Evolutionary conservation across 306 rosid genomes (phyloP).

Genomic region (Dalbergia oliveri): DNA sequence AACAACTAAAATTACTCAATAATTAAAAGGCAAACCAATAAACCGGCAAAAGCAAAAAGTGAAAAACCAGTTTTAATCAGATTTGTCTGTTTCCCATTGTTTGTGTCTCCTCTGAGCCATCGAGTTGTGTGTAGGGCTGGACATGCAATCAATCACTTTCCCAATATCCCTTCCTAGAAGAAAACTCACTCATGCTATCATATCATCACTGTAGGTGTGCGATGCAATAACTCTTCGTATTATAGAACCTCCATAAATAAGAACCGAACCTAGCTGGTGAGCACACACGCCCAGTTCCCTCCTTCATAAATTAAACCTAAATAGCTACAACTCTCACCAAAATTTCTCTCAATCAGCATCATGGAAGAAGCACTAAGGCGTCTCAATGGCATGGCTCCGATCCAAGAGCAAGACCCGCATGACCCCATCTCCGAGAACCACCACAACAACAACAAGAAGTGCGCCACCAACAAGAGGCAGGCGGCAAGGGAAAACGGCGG

Average conservation of each 20-base stretch:
- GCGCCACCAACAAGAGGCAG: constrained; percentile 50
- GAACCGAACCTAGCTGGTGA: neutral
- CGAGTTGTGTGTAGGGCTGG: constrained; percentile 27
- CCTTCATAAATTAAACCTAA: too few relatives aligned
- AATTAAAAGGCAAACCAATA: neutral
- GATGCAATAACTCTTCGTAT: neutral
- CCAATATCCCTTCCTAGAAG: constrained; percentile 1
- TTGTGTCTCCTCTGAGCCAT: neutral
- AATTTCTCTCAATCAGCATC: too few relatives aligned
- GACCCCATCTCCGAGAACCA: constrained; percentile 14
- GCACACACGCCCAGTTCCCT: neutral
- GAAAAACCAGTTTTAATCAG: neutral
- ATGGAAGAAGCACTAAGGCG: constrained; percentile 78
- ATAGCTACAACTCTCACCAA: too few relatives aligned
- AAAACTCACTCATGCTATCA: neutral
- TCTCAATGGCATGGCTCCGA: constrained; percentile 55
- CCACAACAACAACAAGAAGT: constrained; percentile 36
- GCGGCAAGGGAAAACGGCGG: constrained; percentile 33
- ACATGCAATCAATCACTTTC: constrained; percentile 45
- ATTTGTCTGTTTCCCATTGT: neutral
- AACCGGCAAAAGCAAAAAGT: neutral
- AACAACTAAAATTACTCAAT: neutral
- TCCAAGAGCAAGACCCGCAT: constrained; percentile 37
- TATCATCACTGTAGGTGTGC: neutral
- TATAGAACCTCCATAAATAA: neutral